A percentile compares a stretch with the other conserved stretches of the same genome.
These are phyloP conservation scores for Candida endomychidarum DNA, from an alignment of 805 yeast species.

Conservation along the genomic window DNA sequence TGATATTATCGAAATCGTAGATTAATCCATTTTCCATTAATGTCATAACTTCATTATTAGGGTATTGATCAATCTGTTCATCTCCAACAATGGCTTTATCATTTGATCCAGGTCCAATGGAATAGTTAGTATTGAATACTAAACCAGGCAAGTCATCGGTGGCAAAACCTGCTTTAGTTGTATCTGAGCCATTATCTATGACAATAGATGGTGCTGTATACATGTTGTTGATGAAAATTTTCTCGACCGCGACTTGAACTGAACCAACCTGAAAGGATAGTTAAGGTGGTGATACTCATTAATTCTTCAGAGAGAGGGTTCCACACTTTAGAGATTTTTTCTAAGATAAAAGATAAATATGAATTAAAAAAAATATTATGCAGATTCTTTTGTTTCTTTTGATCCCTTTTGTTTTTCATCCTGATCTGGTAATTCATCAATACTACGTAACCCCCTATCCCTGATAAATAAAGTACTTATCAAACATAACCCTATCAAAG, in stretches of 20 bases:
- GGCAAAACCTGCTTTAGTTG: conserved; percentile 71
- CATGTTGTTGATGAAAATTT: conserved; percentile 17
- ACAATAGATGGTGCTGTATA: conserved; percentile 56
- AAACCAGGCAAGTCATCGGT: conserved; percentile 61
- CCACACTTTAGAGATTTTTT: too few relatives aligned
- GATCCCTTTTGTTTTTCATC: neutral
- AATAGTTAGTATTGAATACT: conserved; percentile 57
- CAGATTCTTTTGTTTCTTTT: too few relatives aligned
- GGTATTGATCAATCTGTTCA: conserved; percentile 44
- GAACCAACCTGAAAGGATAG: neutral
- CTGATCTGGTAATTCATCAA: conserved; percentile 26
- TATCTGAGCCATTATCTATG: conserved; percentile 64
- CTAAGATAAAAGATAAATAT: too few relatives aligned
- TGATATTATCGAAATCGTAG: conserved; percentile 72
- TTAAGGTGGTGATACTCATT: too few relatives aligned
- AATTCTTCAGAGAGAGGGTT: too few relatives aligned
- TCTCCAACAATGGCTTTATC: conserved; percentile 41
- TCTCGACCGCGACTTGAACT: neutral
- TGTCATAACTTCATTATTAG: conserved; percentile 54
- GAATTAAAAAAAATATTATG: neutral
- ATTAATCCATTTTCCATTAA: conserved; percentile 61
- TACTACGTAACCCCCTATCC: conserved; percentile 39
- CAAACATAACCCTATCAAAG: conserved; percentile 35
- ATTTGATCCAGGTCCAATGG: conserved; percentile 25
- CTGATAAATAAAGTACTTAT: conserved; percentile 30